Evolutionary conservation across 805 yeast species (phyloP), one percentile per base, ranked within the genome.

Genomic region (Zygosaccharomyces bisporus): DNA sequence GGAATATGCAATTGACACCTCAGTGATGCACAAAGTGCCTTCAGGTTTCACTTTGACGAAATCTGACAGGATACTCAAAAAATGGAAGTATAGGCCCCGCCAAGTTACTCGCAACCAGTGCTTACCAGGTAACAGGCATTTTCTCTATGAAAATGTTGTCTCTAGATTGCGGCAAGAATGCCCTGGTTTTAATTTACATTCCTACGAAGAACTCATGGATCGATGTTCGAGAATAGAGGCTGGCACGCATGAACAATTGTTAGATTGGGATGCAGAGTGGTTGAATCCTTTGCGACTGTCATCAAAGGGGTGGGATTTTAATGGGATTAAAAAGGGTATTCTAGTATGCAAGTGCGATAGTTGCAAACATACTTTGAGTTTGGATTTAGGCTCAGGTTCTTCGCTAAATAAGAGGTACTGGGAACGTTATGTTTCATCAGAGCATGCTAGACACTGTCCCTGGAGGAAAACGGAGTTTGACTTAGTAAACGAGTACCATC

Each of bases 181-280:
- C 20, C 34, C 34, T 10, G 52, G 51, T 7, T 44, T 44, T 13
- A 42, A 45, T 16, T 29, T 51, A 12, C 50, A 47, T 27, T 44
- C 48, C 6, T n/a, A 45, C 13, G 44, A 38, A 3, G 49, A 43
- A 6, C 35, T 53, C 32, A 24, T 47, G 39, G 35, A 36, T 8
- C 34, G 51, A 18, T 36, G 51, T 27, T 18, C 40, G 20, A 19
- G 29, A 10, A 39, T 52, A 13, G 50, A 47, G 16, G 49, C 46
- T 17, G 49, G 37, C 2, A 47, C 52, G 5, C 44, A 34, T 21
- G 41, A 36, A 4, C 7, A 25, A 4, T 23, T 36, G 33, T 12
- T 48, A 32, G 45, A 39, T n/a, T 55, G 58, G 58, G 53, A 54
- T 42, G 45, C 36, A 9, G 21, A 38, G n/a, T 46, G 51, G 46